These are phyloP conservation scores for Aspergillus felis DNA, from an alignment of 2,329 filamentous ascomycete genomes.

Conservation along the genomic window DNA sequence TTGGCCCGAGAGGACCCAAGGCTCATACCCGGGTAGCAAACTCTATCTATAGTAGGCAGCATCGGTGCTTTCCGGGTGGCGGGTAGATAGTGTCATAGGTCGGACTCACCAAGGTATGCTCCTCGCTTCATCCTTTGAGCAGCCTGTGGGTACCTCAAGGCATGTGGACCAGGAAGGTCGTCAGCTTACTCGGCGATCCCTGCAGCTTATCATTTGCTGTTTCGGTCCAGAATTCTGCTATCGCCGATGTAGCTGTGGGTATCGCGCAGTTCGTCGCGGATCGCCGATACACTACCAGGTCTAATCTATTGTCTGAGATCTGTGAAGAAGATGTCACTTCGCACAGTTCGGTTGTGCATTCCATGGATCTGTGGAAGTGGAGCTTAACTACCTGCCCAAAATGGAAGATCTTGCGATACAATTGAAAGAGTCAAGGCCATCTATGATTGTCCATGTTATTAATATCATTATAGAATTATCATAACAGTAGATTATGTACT, in stretches of 20 bases:
- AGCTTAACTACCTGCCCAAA: neutral
- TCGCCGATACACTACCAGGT: neutral
- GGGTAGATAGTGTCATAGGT: neutral
- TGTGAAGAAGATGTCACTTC: neutral
- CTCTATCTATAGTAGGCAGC: neutral
- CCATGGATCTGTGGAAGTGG: neutral
- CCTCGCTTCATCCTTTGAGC: no score
- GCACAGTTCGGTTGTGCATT: no score
- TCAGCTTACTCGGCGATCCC: no score
- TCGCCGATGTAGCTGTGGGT: neutral
- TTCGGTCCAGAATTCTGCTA: neutral
- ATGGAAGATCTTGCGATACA: neutral
- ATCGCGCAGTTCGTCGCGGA: neutral
- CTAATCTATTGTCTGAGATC: neutral
- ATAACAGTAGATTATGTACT: neutral
- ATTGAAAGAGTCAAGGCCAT: neutral
- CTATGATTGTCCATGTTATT: neutral
- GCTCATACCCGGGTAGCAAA: neutral
- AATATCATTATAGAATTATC: neutral
- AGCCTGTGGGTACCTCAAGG: no score
- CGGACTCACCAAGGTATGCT: no score
- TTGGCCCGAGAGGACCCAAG: neutral
- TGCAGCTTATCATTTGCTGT: neutral
- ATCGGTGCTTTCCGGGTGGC: neutral
- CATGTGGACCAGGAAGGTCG: no score